These are phyloP conservation scores for Dispira simplex DNA, from an alignment of 192 early-diverging fungal genomes.

Conservation along the genomic window DNA sequence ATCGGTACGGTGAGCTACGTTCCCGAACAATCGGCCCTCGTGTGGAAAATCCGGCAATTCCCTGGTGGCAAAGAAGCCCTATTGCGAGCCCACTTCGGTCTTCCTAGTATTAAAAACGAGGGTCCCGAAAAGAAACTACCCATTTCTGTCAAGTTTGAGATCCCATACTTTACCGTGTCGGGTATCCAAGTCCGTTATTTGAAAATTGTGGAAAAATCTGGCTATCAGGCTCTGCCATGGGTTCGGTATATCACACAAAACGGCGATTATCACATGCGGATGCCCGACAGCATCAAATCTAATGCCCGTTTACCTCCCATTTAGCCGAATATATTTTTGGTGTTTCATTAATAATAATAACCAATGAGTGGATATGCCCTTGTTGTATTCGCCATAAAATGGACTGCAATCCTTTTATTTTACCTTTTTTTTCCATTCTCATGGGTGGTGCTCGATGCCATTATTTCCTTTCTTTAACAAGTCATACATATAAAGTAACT, in stretches of 20 bases:
- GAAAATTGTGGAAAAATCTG: conserved; percentile 81
- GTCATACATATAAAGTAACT: too few species aligned
- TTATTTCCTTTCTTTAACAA: too few species aligned
- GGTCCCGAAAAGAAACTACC: conserved; percentile 69
- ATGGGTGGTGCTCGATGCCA: too few species aligned
- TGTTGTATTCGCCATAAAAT: too few species aligned
- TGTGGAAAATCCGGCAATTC: conserved; percentile 99
- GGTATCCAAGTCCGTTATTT: conserved; percentile 84
- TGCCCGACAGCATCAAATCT: conserved; percentile 72
- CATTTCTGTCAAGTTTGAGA: conserved; percentile 76
- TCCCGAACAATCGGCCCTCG: conserved; percentile 85
- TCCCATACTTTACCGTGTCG: conserved; percentile 80
- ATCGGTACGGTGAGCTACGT: conserved; percentile 82
- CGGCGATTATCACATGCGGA: conserved; percentile 88
- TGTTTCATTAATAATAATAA: too few species aligned
- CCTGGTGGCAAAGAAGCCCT: conserved; percentile 95
- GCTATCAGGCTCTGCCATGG: conserved; percentile 81
- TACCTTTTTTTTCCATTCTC: too few species aligned
- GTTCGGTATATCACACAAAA: conserved; percentile 82
- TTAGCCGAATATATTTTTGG: too few species aligned
- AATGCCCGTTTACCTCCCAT: conserved; percentile 42
- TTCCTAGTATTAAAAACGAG: conserved; percentile 72
- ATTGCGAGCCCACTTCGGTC: conserved; percentile 73
- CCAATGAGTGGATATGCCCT: too few species aligned
- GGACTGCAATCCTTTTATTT: too few species aligned